These are phyloP conservation scores for Ramaria sp. DNA, from an alignment of 768 basidiomycete genomes.

Conservation along the genomic window DNA sequence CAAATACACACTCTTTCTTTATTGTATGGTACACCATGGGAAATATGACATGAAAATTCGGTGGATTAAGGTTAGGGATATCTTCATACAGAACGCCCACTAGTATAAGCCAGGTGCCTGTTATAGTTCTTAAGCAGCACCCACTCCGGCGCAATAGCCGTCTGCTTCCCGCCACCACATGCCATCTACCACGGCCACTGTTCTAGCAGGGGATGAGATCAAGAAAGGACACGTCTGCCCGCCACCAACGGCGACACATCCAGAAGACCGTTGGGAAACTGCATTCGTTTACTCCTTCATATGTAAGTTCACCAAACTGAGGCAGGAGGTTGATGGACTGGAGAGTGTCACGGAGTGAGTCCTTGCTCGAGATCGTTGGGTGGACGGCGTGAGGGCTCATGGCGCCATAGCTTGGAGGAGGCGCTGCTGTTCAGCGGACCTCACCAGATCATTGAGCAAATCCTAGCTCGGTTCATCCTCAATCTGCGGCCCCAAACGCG, in stretches of 20 bases:
- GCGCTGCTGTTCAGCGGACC: constrained; percentile 55
- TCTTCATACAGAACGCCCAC: constrained; percentile 7
- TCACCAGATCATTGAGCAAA: constrained; percentile 59
- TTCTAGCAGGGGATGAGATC: constrained; percentile 15
- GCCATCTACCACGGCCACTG: not conserved
- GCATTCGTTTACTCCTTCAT: constrained; percentile 81
- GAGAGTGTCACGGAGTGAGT: constrained; percentile 80
- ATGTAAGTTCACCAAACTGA: constrained; percentile 68
- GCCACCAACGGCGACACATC: constrained; percentile 56
- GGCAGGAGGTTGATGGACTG: constrained; percentile 66
- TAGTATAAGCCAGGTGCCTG: constrained; percentile 1
- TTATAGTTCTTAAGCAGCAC: constrained; percentile 15
- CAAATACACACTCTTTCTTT: not conserved
- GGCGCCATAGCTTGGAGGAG: constrained; percentile 57
- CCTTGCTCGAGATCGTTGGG: not conserved
- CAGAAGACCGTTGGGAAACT: constrained; percentile 78
- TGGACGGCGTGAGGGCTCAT: not conserved
- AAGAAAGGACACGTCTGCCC: constrained; percentile 46
- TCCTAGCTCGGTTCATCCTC: constrained; percentile 67
- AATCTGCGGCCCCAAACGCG: constrained; percentile 82
- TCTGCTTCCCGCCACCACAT: constrained; percentile 18
- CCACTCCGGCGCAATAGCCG: constrained; percentile 21
- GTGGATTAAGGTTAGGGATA: constrained; percentile 9
- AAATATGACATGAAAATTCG: constrained; percentile 8
- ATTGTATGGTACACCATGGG: constrained; percentile 1